These are phyloP conservation scores for Cercospora zeae-maydis DNA, from an alignment of 2,329 filamentous ascomycete genomes.

Conservation along the genomic window DNA sequence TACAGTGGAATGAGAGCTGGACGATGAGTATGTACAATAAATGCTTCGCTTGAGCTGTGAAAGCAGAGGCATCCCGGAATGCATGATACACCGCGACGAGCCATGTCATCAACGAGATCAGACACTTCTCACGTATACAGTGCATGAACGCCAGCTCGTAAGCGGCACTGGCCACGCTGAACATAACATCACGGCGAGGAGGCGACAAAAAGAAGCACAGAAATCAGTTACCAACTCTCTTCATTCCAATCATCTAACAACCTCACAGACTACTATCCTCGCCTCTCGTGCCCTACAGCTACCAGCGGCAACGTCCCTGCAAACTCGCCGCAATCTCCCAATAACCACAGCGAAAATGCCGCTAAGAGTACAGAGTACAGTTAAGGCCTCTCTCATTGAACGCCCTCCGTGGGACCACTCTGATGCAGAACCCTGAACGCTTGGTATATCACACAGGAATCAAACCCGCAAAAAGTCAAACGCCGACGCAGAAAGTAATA, in stretches of 20 bases:
- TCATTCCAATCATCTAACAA: neutral
- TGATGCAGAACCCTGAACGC: neutral
- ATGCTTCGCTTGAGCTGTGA: neutral
- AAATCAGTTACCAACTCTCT: neutral
- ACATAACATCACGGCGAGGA: neutral
- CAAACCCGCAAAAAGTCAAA: neutral
- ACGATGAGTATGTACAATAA: conserved; percentile 5
- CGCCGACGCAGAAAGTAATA: neutral
- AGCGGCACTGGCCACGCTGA: neutral
- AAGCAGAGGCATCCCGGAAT: neutral
- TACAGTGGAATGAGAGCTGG: neutral
- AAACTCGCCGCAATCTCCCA: neutral
- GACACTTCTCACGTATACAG: neutral
- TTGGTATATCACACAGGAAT: neutral
- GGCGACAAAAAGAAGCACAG: neutral
- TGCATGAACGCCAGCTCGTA: neutral
- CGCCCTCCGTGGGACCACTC: neutral
- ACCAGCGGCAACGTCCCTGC: neutral
- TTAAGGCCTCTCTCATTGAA: neutral
- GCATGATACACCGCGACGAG: conserved; percentile 2
- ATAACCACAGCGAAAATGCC: neutral
- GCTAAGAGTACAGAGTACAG: neutral
- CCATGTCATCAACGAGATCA: neutral
- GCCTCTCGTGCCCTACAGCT: neutral
- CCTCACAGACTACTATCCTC: neutral